Base-by-base conservation (phyloP, 805 yeast genomes). In the Lachancea dasiensis region DNA sequence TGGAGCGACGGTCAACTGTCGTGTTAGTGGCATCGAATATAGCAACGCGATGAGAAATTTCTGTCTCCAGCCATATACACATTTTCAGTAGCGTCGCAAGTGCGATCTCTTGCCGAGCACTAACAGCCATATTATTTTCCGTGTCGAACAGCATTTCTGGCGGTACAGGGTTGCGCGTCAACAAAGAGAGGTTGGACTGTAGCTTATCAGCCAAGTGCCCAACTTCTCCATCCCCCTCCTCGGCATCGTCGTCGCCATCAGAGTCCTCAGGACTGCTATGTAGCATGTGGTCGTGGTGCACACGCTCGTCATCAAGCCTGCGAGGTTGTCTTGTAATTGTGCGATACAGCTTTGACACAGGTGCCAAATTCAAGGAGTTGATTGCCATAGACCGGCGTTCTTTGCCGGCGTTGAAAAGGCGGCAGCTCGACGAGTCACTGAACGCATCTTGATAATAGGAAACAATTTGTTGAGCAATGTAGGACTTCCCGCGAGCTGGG, bases 401-500 rank as follows among this genome's bases (percentile, higher is more conserved):
- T 52, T 77, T 76, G 1, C 86, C 86, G 25, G 79, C 86, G 52
- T 79, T 79, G 64, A 79, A 79, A 9, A 78, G 76, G 40, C 75
- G 63, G 47, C 81, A 75, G 45, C 72, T 23, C 18, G 23, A 19
- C 13, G 18, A 25, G 26, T 24, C 27, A 7, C 27, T 25, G 20
- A 23, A 33, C 8, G 27, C 31, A 16, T 18, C 25, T 16, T 28
- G 41, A 15, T 27, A 38, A 14, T 24, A 33, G 9, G 30, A 3
- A 9, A 32, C 73, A 48, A 77, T 79, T 52, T 77, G 81, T 48
- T 75, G 77, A 22, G 86, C 78, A 45, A 79, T 76, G 55, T 78
- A 79, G 4, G 81, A 75, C 57, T 79, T 79, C 10, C 86, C 86
- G 44, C 85, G 63, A 5, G 86, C 86, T 14, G 86, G 86, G 24